Evolutionary conservation across 2,329 filamentous ascomycete species (phyloP), one percentile per base, ranked within the genome.

Genomic region (Penicillium crustosum): DNA sequence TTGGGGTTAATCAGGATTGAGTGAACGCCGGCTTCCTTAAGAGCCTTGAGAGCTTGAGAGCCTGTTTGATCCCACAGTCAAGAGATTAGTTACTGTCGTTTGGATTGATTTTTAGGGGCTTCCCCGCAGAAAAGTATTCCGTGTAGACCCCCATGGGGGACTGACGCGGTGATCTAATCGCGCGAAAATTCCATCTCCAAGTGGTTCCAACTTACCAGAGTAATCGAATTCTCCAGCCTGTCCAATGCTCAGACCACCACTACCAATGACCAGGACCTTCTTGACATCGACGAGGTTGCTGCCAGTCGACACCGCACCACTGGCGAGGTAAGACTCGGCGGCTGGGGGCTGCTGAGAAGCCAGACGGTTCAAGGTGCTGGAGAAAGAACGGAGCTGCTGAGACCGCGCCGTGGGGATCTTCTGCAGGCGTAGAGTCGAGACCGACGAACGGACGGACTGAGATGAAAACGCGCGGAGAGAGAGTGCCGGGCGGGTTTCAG

Each of bases 221-320:
- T 97, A 97, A 79, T 97, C 93, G 71, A 97, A 97, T 81, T 97
- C 93, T 80, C 93, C 93, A 65, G 93, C 93, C 79, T 97, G 93
- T 63, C 93, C 93, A 85, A 97, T 97, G 75, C 91, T 91, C 68
- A 97, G 84, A 77, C 93, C 93, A 80, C 93, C 93, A 79, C 89
- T 93, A 59, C 93, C 93, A 81, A 97, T 96, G 68, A 97, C 93
- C 61, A 97, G 82, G 52, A 97, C 93, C 81, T 97, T 97, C 82
- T 96, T 96, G 64, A 97, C 92, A 74, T 96, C 86, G 50, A 97
- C 89, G 55, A 90, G 80, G 69, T 93, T 83, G 70, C 84, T 84
- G 58, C 89, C 83, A 58, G 84, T 88, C 76, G 92, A 89, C 73
- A 97, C 88, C 59, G 87, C 89, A 68, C 92, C 93, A 78, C 91